phyloP scores from a whole-genome alignment of 805 yeast species.

The Saccharomycopsis sp. region DNA sequence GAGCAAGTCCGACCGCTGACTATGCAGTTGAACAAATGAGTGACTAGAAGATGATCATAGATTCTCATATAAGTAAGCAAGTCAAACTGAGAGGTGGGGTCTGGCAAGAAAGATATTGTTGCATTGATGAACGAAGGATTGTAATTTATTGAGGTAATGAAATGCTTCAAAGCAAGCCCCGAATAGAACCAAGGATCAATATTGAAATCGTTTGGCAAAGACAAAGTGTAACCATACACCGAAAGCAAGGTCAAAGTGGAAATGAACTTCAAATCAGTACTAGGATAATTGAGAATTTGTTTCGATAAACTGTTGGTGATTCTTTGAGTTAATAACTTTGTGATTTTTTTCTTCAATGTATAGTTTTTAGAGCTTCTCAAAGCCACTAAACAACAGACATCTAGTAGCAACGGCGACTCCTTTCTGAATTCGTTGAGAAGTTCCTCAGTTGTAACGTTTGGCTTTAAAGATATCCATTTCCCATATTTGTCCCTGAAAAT shows the following conservation, averaged over 20 bases:
- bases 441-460: constrained; percentile 32
- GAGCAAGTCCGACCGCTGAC: constrained; percentile 42
- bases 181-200: constrained; percentile 48
- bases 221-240: constrained; percentile 40
- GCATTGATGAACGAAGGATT: constrained; percentile 22
- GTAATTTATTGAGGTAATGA: constrained; percentile 28
- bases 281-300: constrained; percentile 29
- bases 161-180: constrained; percentile 40
- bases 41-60: constrained; percentile 45
- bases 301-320: constrained; percentile 34
- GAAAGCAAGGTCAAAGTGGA: constrained; percentile 44
- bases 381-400: constrained; percentile 44
- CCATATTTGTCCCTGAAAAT: constrained; percentile 49
- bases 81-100: constrained; percentile 32
- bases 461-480: constrained; percentile 52
- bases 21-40: constrained; percentile 43
- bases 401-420: constrained; percentile 41
- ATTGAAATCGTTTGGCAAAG: constrained; percentile 30
- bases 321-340: constrained; percentile 30
- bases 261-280: constrained; percentile 36
- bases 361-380: constrained; percentile 34
- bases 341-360: constrained; percentile 26
- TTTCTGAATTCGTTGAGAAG: constrained; percentile 33
- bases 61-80: constrained; percentile 40
- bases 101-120: constrained; percentile 13